Base-by-base conservation (phyloP, 352 stramenopile species). In the Globisporangium perplexum region DNA sequence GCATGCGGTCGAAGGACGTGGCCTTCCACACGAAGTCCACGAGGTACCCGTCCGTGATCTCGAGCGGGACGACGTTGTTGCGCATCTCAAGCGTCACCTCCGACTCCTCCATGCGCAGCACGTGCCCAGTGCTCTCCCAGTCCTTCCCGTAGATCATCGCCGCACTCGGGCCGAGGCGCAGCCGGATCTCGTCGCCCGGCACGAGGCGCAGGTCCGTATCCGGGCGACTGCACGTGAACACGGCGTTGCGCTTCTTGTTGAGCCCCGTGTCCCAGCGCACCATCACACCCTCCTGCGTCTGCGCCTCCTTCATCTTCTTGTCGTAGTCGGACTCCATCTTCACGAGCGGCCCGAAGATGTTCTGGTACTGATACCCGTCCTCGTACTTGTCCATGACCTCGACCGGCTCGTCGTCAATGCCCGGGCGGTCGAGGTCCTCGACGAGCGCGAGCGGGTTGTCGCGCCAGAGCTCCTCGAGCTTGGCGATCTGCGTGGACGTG, bases 311-410 rank as follows among this genome's bases (percentile, higher is more conserved):
- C 78, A 99, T 98, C 68, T 98, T 96, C 68, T 98, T 98, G 79
- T 99, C 97, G 59, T 99, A 99, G 74, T 99, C 97, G 6, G 97
- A 98, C 77, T 99, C 97, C 72, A 99, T 96, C 72, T 99, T 98
- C n/a, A 99, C 96, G 12, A 99, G 70, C 12, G 98, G 97, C 5
- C 92, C 96, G 57, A 99, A 90, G 46, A 99, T 92, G 73, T 99
- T 99, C 72, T 99, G 97, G 77, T 99, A 99, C 77, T 99, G 96
- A 69, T 99, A 99, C 24, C 96, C 97, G 67, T 99, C 96, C 53
- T 99, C 95, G 66, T 99, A 99, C 33, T 88, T 86, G 18, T 92
- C 63, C 31, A 90, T 62, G 0, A 98, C 96, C 1, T 87, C 71
- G 17, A 80, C 74, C 0, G 88, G 83, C 46, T 95, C 87, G 38